These are phyloP conservation scores for Sphaceloma murrayae DNA, from an alignment of 2,329 filamentous ascomycete genomes.

Conservation along the genomic window DNA sequence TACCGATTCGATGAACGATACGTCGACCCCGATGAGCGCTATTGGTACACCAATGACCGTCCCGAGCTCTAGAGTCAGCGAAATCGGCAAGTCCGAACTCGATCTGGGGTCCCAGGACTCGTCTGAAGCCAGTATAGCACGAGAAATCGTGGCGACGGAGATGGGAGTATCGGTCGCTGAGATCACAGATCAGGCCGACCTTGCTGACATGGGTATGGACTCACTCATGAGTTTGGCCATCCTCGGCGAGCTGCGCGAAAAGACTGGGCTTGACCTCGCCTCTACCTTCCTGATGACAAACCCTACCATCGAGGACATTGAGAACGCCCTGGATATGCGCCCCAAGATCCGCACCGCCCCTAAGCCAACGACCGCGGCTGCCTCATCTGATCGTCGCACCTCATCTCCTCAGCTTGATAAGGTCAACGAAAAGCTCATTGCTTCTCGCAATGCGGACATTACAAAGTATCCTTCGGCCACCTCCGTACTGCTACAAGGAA, in stretches of 20 bases:
- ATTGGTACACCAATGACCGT: conserved; percentile 40
- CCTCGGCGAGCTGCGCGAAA: conserved; percentile 42
- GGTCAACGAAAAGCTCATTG: conserved; percentile 39
- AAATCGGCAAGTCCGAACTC: conserved; percentile 33
- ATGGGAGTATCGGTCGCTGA: conserved; percentile 58
- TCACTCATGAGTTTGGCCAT: conserved; percentile 46
- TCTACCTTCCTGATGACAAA: conserved; percentile 51
- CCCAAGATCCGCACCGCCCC: conserved; percentile 30
- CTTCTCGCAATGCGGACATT: conserved; percentile 33
- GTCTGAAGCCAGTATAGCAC: conserved; percentile 37
- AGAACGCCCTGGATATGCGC: conserved; percentile 52
- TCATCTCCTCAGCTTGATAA: conserved; percentile 34
- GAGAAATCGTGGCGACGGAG: conserved; percentile 42
- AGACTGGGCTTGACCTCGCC: conserved; percentile 42
- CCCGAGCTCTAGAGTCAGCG: conserved; percentile 34
- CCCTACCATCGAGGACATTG: conserved; percentile 55
- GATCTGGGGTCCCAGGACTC: conserved; percentile 30
- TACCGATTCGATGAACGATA: conserved; percentile 31
- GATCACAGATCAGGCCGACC: conserved; percentile 48
- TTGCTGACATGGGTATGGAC: conserved; percentile 49
- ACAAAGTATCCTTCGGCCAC: conserved; percentile 39
- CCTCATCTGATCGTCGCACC: conserved; percentile 23
- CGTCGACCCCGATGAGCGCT: conserved; percentile 36
- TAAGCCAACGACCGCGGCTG: conserved; percentile 24
- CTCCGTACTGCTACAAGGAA: conserved; percentile 50